Evolutionary conservation across 495 filamentous ascomycete species (phyloP).

Genomic region (Wilcoxina mikolae): DNA sequence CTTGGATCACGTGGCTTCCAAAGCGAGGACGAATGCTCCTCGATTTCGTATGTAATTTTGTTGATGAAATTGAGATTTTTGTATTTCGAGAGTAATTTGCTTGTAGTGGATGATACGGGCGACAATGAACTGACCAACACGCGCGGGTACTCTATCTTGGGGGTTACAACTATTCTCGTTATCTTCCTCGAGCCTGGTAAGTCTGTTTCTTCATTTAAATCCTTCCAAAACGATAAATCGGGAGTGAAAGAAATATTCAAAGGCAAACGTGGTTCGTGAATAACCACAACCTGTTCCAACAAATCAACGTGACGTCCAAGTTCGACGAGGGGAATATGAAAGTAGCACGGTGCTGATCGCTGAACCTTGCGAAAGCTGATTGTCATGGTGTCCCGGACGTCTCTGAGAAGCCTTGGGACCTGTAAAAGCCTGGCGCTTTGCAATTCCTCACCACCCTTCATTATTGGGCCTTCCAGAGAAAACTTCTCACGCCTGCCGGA

Average conservation of each 20-base stretch:
- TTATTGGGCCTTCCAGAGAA: not conserved
- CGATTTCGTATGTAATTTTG: slow-evolving; percentile 1
- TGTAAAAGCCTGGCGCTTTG: not conserved
- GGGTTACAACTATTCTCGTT: not conserved
- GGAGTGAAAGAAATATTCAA: not conserved
- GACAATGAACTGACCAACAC: not conserved
- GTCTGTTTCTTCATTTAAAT: not conserved
- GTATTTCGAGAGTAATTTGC: not conserved
- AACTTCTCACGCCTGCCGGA: not conserved
- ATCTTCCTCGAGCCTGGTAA: slow-evolving; percentile 1
- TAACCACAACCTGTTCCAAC: not conserved
- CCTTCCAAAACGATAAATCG: not conserved
- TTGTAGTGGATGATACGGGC: not conserved
- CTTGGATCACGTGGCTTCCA: not conserved
- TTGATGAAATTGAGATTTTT: not conserved
- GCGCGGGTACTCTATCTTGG: not conserved
- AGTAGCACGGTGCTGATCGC: not conserved
- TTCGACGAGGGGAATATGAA: slow-evolving; percentile 6
- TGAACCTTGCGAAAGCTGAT: slow-evolving; percentile 13
- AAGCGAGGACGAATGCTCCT: slow-evolving; percentile 3
- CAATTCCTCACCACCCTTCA: slow-evolving; percentile 3
- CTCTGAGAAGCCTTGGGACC: slow-evolving; percentile 3
- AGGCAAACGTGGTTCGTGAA: slow-evolving; percentile 2
- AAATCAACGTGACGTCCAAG: not conserved
- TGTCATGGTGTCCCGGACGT: slow-evolving; percentile 26